Conservation (phyloP, 306 rosid species). For the Cicer chorassanicum region DNA sequence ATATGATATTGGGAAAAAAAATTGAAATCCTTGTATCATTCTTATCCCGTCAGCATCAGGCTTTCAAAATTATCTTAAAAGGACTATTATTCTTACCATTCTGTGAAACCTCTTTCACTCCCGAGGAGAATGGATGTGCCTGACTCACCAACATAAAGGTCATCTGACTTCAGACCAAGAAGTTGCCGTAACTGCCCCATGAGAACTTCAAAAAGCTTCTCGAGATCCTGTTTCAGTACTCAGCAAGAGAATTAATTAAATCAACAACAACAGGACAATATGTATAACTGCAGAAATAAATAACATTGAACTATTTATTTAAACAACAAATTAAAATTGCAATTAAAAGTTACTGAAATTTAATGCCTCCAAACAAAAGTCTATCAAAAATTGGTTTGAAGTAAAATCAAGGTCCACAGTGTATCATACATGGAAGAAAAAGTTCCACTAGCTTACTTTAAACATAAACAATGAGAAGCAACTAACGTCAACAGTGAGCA, state of each 20-base stretch:
- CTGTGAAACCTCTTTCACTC: conserved; percentile 86
- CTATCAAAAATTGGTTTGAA: conserved; percentile 20
- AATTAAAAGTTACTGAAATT: conserved; percentile 25
- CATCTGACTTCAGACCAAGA: conserved; percentile 81
- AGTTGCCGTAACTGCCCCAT: conserved; percentile 96
- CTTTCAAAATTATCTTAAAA: conserved; percentile 25
- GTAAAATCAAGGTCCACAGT: conserved; percentile 7
- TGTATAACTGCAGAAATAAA: neutral
- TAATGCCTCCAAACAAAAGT: conserved; percentile 21
- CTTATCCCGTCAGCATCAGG: neutral
- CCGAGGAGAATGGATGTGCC: conserved; percentile 74
- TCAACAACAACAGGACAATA: conserved; percentile 18
- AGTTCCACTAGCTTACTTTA: conserved; percentile 27
- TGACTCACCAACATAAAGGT: conserved; percentile 64
- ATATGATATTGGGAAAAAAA: too few species aligned
- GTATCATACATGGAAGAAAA: conserved; percentile 25
- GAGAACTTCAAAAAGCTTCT: conserved; percentile 73
- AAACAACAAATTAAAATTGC: neutral
- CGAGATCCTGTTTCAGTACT: conserved; percentile 72
- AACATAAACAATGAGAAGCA: conserved; percentile 20
- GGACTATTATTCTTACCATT: conserved; percentile 63
- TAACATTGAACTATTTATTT: conserved; percentile 1
- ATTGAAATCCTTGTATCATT: too few species aligned
- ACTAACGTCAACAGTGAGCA: conserved; percentile 17
- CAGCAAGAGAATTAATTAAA: conserved; percentile 42